Evolutionary conservation across 768 basidiomycete genomes (phyloP).

Genomic region (Tylopilus rubrobrunneus): DNA sequence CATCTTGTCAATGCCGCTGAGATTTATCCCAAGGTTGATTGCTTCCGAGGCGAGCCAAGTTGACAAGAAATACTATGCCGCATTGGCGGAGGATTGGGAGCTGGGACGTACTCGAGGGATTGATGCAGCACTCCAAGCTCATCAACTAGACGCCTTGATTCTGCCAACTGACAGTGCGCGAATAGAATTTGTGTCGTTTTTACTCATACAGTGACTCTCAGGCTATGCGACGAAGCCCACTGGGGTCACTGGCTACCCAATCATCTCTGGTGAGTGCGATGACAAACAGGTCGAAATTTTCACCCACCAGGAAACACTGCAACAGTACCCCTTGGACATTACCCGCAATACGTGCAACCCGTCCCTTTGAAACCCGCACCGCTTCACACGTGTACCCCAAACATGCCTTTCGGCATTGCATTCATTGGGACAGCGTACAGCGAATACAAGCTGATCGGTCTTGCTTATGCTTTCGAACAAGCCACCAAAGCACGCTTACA

Average conservation of each 20-base stretch:
- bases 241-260: slow-evolving; percentile 65
- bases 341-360: slow-evolving; percentile 42
- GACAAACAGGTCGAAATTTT: neutral
- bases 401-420: slow-evolving; percentile 58
- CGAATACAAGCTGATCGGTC: slow-evolving; percentile 52
- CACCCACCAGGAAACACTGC: slow-evolving; percentile 1
- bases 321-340: slow-evolving; percentile 57
- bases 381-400: slow-evolving; percentile 32
- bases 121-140: slow-evolving; percentile 44
- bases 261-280: slow-evolving; percentile 50
- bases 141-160: slow-evolving; percentile 50
- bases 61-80: slow-evolving; percentile 40
- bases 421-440: slow-evolving; percentile 62
- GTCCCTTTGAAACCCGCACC: slow-evolving; percentile 43
- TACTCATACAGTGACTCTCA: neutral
- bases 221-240: slow-evolving; percentile 30
- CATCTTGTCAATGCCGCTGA: slow-evolving; percentile 5
- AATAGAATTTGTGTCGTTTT: neutral
- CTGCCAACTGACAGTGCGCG: slow-evolving; percentile 40
- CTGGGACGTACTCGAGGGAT: slow-evolving; percentile 53
- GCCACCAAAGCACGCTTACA: slow-evolving; percentile 49
- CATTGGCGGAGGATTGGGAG: slow-evolving; percentile 45
- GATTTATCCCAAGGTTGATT: slow-evolving; percentile 13
- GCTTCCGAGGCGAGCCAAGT: slow-evolving; percentile 27
- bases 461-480: slow-evolving; percentile 66